These are phyloP conservation scores for Brassica hybrid DNA, from an alignment of 441 rosid species.

Conservation along the genomic window DNA sequence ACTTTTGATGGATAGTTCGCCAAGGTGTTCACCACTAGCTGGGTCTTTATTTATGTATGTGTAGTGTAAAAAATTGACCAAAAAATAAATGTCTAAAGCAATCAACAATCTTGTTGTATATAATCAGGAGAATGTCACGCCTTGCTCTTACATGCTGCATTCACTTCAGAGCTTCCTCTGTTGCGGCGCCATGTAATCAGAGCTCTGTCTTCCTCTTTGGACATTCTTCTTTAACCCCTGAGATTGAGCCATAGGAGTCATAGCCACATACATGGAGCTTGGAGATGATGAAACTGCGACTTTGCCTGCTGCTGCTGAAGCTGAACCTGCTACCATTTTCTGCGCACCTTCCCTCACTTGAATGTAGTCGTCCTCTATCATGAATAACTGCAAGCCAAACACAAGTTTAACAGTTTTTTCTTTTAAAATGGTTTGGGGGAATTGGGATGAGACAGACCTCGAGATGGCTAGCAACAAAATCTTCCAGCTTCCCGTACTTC, in stretches of 20 bases:
- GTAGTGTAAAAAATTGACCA: neutral
- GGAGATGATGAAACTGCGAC: slow-evolving; percentile 76
- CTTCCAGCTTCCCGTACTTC: slow-evolving; percentile 92
- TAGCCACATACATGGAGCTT: slow-evolving; percentile 73
- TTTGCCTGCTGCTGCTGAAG: slow-evolving; percentile 93
- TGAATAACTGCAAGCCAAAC: slow-evolving; percentile 65
- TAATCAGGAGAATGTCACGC: slow-evolving; percentile 5
- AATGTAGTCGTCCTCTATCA: slow-evolving; percentile 84
- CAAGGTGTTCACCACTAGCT: neutral
- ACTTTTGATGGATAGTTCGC: neutral
- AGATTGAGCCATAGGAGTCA: slow-evolving; percentile 95
- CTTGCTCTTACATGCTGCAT: slow-evolving; percentile 8
- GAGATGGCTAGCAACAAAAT: slow-evolving; percentile 80
- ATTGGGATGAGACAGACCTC: slow-evolving; percentile 54
- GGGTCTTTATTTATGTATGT: neutral
- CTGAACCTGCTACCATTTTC: slow-evolving; percentile 89
- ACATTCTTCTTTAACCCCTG: slow-evolving; percentile 52
- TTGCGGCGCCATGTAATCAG: slow-evolving; percentile 18
- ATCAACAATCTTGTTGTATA: neutral
- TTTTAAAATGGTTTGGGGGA: neutral
- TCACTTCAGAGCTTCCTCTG: slow-evolving; percentile 17
- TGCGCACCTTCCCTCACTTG: slow-evolving; percentile 97
- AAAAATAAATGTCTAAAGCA: neutral
- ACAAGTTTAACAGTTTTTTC: neutral
- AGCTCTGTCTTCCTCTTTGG: slow-evolving; percentile 35